Conservation (phyloP, 129 eudicot species). For the Arctium minus region DNA sequence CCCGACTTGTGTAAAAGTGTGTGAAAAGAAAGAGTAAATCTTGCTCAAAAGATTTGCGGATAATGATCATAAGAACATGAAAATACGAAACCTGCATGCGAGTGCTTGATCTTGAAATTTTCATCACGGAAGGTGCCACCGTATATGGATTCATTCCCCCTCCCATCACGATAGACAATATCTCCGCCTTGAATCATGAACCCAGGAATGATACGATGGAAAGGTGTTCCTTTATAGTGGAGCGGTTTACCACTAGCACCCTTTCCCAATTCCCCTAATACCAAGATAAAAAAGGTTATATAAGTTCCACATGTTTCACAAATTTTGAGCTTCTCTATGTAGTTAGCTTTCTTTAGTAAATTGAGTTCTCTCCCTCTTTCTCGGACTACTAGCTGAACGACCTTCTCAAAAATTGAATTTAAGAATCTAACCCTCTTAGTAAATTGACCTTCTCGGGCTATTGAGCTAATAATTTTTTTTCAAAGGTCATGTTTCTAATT, state of each 20-base stretch:
- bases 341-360: neutral
- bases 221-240: slow-evolving; percentile 81
- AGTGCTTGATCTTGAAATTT: slow-evolving; percentile 71
- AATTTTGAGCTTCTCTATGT: neutral
- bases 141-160: slow-evolving; percentile 71
- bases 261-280: slow-evolving; percentile 76
- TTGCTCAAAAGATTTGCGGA: neutral
- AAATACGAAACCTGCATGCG: slow-evolving; percentile 65
- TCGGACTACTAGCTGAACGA: neutral
- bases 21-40: neutral
- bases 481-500: too few relatives aligned
- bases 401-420: neutral
- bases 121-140: slow-evolving; percentile 81
- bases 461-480: too few relatives aligned
- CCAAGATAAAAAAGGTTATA: slow-evolving; percentile 3
- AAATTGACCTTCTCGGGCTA: too few relatives aligned
- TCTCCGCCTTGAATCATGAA: slow-evolving; percentile 99
- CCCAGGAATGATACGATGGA: slow-evolving; percentile 90
- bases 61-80: neutral
- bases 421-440: too few relatives aligned
- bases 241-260: slow-evolving; percentile 55
- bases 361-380: neutral
- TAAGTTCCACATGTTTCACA: neutral
- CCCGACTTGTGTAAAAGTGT: neutral
- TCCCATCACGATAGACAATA: slow-evolving; percentile 53